phyloP scores from a whole-genome alignment of 345 rosid genomes.

The Iberis pinnata region DNA sequence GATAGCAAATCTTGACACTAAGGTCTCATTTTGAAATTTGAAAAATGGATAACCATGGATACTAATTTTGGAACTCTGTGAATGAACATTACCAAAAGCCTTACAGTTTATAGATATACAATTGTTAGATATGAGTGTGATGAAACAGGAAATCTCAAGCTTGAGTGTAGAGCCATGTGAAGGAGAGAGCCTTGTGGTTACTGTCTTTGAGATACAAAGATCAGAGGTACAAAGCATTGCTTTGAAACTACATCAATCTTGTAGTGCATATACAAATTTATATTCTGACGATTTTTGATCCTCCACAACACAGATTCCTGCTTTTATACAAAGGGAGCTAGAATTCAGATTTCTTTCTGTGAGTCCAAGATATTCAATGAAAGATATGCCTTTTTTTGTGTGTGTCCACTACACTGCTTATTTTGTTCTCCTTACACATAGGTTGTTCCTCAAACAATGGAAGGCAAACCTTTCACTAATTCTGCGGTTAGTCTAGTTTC shows the following conservation, averaged over 20 bases:
- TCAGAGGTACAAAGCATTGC: constrained; percentile 77
- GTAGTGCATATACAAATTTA: neutral
- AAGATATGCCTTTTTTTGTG: neutral
- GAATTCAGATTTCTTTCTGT: constrained; percentile 86
- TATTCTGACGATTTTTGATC: constrained; percentile 10
- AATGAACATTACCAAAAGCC: neutral
- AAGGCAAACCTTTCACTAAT: constrained; percentile 53
- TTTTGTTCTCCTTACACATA: constrained; percentile 6
- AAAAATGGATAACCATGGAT: too few relatives aligned
- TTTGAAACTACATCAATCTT: neutral
- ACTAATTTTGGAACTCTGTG: neutral
- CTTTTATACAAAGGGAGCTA: constrained; percentile 70
- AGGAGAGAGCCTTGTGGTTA: constrained; percentile 61
- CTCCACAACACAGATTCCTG: constrained; percentile 54
- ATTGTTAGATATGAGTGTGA: neutral
- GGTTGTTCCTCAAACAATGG: constrained; percentile 64
- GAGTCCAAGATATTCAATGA: constrained; percentile 27
- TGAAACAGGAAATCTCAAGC: constrained; percentile 77
- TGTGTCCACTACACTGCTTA: neutral
- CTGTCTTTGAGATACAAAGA: constrained; percentile 73
- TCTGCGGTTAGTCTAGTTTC: constrained; percentile 47
- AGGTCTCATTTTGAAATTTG: constrained; percentile 35
- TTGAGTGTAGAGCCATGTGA: constrained; percentile 76
- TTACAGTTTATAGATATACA: too few relatives aligned
- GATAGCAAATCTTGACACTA: constrained; percentile 79